phyloP scores from a whole-genome alignment of 495 filamentous ascomycete species.

The Talaromyces trachyspermus region DNA sequence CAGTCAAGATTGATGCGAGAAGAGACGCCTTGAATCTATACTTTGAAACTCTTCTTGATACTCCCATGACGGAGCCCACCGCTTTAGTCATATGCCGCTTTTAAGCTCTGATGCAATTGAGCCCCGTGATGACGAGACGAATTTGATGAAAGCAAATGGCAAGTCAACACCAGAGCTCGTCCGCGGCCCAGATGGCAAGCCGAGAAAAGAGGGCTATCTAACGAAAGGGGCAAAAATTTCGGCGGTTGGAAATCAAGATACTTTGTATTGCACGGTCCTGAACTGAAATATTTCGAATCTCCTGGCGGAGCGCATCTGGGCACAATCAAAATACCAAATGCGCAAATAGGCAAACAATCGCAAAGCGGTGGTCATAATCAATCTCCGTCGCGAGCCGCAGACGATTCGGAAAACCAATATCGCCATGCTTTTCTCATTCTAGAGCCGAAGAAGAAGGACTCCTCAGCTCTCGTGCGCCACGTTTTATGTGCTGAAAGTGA shows the following conservation, averaged over 20 bases:
- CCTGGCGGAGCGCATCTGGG: slow-evolving; percentile 84
- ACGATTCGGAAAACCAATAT: slow-evolving; percentile 87
- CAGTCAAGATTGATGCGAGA: slow-evolving; percentile 86
- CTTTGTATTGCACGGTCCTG: slow-evolving; percentile 84
- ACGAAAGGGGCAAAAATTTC: slow-evolving; percentile 95
- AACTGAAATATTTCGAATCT: slow-evolving; percentile 84
- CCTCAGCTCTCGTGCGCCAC: slow-evolving; percentile 82
- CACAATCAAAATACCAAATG: slow-evolving; percentile 83
- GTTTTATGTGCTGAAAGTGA: slow-evolving; percentile 95
- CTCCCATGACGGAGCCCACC: slow-evolving; percentile 67
- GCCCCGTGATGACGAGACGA: slow-evolving; percentile 58
- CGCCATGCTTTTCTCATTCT: slow-evolving; percentile 92
- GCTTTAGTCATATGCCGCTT: slow-evolving; percentile 84
- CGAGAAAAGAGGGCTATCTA: slow-evolving; percentile 81
- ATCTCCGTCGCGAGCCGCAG: slow-evolving; percentile 53
- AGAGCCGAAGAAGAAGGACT: slow-evolving; percentile 95
- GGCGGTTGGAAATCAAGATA: slow-evolving; percentile 98
- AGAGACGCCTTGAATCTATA: slow-evolving; percentile 76
- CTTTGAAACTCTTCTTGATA: slow-evolving; percentile 75
- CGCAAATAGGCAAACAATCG: slow-evolving; percentile 88
- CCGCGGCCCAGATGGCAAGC: slow-evolving; percentile 53
- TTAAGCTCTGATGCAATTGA: slow-evolving; percentile 80
- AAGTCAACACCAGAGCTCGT: slow-evolving; percentile 31
- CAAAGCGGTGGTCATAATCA: slow-evolving; percentile 48
- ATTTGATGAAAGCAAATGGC: slow-evolving; percentile 37